phyloP scores from a whole-genome alignment of 768 basidiomycete genomes.

The Suillus paluster region DNA sequence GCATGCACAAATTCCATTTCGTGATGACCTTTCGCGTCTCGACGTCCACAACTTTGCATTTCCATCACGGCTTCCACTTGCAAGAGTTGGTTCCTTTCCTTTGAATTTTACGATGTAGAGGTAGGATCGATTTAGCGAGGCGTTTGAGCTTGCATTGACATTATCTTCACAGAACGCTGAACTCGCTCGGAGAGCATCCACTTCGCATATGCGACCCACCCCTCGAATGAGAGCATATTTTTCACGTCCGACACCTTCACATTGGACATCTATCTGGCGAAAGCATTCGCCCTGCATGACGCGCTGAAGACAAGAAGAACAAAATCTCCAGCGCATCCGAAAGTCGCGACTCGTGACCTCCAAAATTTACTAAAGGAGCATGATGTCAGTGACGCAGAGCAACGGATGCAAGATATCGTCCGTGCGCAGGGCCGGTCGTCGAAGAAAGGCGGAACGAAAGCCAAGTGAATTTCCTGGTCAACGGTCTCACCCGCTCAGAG shows the following conservation, averaged over 20 bases:
- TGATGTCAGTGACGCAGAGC: no score
- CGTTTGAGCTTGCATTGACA: constrained; percentile 13
- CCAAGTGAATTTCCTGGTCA: no score
- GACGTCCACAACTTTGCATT: no score
- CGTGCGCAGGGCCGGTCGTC: no score
- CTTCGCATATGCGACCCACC: constrained; percentile 98
- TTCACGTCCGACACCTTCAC: constrained; percentile 95
- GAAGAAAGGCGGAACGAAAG: no score
- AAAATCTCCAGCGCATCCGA: constrained; percentile 21
- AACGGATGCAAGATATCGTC: no score
- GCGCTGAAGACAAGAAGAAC: constrained; percentile 54
- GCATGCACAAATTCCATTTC: no score
- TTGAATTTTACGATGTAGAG: constrained; percentile 74
- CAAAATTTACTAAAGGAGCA: constrained; percentile 14
- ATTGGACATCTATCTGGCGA: constrained; percentile 95
- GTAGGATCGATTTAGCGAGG: constrained; percentile 43
- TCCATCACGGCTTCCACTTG: no score
- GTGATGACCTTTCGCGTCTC: no score
- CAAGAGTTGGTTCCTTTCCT: no score
- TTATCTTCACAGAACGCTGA: constrained; percentile 61
- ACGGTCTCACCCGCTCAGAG: no score
- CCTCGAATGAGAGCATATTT: constrained; percentile 91
- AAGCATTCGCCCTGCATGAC: constrained; percentile 89
- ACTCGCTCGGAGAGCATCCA: constrained; percentile 83
- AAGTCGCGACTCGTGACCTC: constrained; percentile 4